These are phyloP conservation scores for Tetrahymena thermophila DNA, from an alignment of 73 alveolate genomes.

Conservation along the genomic window DNA sequence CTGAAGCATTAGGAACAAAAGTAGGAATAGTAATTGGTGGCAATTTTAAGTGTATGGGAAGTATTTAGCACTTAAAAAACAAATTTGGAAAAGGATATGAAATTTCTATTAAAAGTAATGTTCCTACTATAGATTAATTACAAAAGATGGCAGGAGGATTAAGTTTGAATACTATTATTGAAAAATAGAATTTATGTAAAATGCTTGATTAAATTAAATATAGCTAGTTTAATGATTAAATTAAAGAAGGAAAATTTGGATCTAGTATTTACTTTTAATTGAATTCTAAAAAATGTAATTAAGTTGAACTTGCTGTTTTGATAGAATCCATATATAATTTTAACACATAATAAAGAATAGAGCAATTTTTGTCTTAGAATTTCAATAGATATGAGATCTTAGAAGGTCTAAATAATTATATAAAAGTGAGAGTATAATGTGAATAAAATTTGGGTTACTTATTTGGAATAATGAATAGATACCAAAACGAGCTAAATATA, in stretches of 20 bases:
- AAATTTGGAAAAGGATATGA: slow-evolving; percentile 68
- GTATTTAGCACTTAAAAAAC: slow-evolving; percentile 48
- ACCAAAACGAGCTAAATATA: slow-evolving; percentile 42
- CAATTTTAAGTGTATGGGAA: slow-evolving; percentile 55
- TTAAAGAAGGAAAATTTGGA: slow-evolving; percentile 19
- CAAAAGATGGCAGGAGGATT: not conserved
- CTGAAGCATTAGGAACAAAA: slow-evolving; percentile 65
- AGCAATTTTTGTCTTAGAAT: not conserved
- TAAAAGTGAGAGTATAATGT: slow-evolving; percentile 23
- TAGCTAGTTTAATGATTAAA: not conserved
- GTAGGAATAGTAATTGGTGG: slow-evolving; percentile 71
- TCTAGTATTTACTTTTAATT: slow-evolving; percentile 32
- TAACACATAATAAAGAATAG: not conserved
- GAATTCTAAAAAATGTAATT: slow-evolving; percentile 14
- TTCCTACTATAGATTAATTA: slow-evolving; percentile 20
- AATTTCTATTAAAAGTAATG: slow-evolving; percentile 9
- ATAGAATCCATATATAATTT: slow-evolving; percentile 47
- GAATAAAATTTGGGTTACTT: slow-evolving; percentile 18
- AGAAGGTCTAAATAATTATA: slow-evolving; percentile 29
- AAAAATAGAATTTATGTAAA: not conserved
- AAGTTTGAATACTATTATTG: slow-evolving; percentile 7
- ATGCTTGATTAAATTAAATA: not conserved
- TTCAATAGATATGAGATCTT: slow-evolving; percentile 29
- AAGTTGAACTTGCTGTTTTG: slow-evolving; percentile 32
- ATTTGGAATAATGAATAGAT: slow-evolving; percentile 27